These are phyloP conservation scores for Ophiorrhiza pumila DNA, from an alignment of 257 asterid species.

Conservation along the genomic window DNA sequence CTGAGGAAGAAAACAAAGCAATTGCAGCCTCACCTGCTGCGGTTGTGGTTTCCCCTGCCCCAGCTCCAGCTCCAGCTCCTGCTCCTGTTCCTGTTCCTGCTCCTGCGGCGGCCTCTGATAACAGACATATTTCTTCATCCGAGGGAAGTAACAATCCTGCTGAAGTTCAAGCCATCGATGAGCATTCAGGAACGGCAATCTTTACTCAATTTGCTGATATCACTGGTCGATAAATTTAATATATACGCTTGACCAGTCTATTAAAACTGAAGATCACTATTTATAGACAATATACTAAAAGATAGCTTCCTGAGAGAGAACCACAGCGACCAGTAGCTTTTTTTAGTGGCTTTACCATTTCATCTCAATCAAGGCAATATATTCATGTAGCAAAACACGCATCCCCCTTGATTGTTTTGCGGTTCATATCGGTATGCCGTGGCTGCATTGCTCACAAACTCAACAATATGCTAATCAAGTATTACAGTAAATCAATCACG, in stretches of 20 bases:
- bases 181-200: constrained; percentile 80
- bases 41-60: neutral
- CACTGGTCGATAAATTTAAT: constrained; percentile 53
- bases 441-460: neutral
- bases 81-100: constrained; percentile 13
- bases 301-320: neutral
- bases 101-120: constrained; percentile 19
- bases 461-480: neutral
- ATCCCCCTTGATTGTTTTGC: neutral
- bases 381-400: neutral
- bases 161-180: constrained; percentile 42
- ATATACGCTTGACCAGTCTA: neutral
- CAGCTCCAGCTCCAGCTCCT: constrained; percentile 8
- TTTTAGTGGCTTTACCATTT: constrained; percentile 1
- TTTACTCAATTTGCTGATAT: constrained; percentile 72
- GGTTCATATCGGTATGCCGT: neutral
- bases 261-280: neutral
- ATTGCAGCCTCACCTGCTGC: constrained; percentile 16
- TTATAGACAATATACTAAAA: constrained; percentile 1
- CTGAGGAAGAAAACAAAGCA: constrained; percentile 34
- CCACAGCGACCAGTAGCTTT: neutral
- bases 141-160: constrained; percentile 31
- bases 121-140: constrained; percentile 20
- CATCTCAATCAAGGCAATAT: too few relatives aligned
- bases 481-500: neutral